Base-by-base conservation (phyloP, 306 rosid species). In the Acmispon strigosus region DNA sequence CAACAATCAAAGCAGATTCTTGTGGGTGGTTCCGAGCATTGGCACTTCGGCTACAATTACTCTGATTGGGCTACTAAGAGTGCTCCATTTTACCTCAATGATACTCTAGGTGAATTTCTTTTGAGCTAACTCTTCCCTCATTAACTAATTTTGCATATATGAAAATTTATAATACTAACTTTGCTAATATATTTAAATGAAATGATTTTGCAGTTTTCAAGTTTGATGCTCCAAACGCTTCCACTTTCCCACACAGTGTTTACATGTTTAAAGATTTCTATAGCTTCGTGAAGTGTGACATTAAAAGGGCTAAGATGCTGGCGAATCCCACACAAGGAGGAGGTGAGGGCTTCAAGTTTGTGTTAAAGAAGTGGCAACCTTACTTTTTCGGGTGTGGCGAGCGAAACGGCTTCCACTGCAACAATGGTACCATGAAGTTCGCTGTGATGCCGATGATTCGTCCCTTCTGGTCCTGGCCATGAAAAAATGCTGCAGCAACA, bases 381-480 rank as follows among this genome's bases (percentile, higher is more conserved):
- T 61, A 84, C 76, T 92, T 68, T 78, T 89, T 92, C 15, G 87
- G 85, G 0, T 87, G 94, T 3, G 94, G 89, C 2, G 88, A 87
- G 72, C 57, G 74, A 67, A 55, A 81, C 45, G 94, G 92, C 1
- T 17, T 74, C 12, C 90, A 92, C 64, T 92, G 98, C 83, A 84
- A 64, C 4, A 4, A 47, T 27, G 98, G 98, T 0, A 75, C 15
- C 17, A 92, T 89, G 96, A 92, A 85, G 78, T 89, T 92, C 58
- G 50, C 66, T 42, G 78, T 84, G 7, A 47, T 79, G 57, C 98
- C 98, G 13, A 58, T 70, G 72, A 0, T 79, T 19, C 86, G 64
- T 12, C 78, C 84, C 12, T 77, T 80, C 75, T 59, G 55, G 68
- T 17, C 76, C 32, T 58, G 54, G 52, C 80, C 82, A 13, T 83